phyloP scores from a whole-genome alignment of 2,329 filamentous ascomycete genomes.

The Acephala macrosclerotiorum region DNA sequence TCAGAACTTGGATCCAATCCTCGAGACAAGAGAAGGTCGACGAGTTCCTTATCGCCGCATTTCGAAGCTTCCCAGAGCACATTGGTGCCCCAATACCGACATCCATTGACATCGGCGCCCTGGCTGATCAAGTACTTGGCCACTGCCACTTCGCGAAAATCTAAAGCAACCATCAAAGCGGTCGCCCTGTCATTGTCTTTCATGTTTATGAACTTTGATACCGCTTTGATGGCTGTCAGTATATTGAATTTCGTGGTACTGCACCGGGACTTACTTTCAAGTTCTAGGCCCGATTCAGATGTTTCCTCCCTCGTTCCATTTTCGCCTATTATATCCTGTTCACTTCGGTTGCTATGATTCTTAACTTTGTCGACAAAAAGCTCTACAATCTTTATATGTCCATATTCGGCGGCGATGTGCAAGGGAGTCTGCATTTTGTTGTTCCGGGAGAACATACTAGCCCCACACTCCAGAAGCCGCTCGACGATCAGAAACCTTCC shows the following conservation, averaged over 20 bases:
- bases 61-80: slow-evolving; percentile 6
- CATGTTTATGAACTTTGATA: slow-evolving; percentile 9
- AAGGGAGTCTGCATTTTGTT: slow-evolving; percentile 14
- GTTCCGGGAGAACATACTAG: slow-evolving; percentile 8
- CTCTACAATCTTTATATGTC: slow-evolving; percentile 5
- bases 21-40: slow-evolving; percentile 13
- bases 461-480: slow-evolving; percentile 11
- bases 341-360: background rate
- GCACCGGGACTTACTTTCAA: background rate
- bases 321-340: background rate
- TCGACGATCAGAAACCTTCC: background rate
- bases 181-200: slow-evolving; percentile 10
- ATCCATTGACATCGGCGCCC: slow-evolving; percentile 13
- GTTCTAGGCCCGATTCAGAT: background rate
- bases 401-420: slow-evolving; percentile 12
- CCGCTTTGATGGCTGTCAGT: background rate
- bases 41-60: slow-evolving; percentile 10
- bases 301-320: background rate
- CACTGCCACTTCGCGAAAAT: background rate
- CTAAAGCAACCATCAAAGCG: slow-evolving; percentile 6
- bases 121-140: slow-evolving; percentile 18
- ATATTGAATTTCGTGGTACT: background rate
- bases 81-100: background rate
- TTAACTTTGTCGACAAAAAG: slow-evolving; percentile 1
- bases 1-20: slow-evolving; percentile 9